Conservation (phyloP, 106 monocot species). For the Triglochin maritima region DNA sequence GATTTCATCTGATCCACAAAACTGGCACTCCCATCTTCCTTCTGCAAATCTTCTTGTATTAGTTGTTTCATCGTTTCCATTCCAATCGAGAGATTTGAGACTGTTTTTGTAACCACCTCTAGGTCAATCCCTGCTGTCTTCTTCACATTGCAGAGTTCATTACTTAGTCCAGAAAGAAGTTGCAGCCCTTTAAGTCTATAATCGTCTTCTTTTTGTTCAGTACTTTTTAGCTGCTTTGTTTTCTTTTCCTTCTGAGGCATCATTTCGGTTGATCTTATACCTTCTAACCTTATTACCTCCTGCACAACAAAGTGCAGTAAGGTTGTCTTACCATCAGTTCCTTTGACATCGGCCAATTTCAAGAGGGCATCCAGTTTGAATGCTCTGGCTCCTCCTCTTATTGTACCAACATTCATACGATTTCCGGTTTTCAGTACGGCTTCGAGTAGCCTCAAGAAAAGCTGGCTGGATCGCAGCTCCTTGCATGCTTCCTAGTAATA, state of each 20-base stretch:
- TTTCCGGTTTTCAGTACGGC: constrained; percentile 87
- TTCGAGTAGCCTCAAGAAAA: constrained; percentile 80
- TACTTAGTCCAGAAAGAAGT: constrained; percentile 50
- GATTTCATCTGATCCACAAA: constrained; percentile 34
- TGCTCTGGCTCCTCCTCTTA: constrained; percentile 75
- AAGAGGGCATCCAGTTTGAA: constrained; percentile 93
- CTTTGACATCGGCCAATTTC: constrained; percentile 85
- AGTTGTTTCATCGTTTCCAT: constrained; percentile 29
- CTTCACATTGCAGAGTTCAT: constrained; percentile 74
- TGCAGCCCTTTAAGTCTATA: constrained; percentile 30
- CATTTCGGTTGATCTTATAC: constrained; percentile 8
- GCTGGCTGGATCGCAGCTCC: constrained; percentile 73
- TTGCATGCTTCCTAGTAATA: constrained; percentile 69
- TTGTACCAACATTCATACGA: constrained; percentile 86
- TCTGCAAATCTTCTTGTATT: background rate
- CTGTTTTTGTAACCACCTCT: constrained; percentile 44
- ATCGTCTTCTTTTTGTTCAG: constrained; percentile 28
- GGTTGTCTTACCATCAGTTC: constrained; percentile 85
- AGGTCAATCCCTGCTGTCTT: constrained; percentile 74
- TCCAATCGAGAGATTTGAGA: constrained; percentile 44
- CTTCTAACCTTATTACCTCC: constrained; percentile 59
- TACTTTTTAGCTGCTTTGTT: no score
- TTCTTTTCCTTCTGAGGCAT: no score
- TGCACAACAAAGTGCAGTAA: constrained; percentile 92
- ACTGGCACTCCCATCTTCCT: constrained; percentile 12